Conservation (phyloP, 2,329 filamentous ascomycete genomes). For the Talaromyces sp. region DNA sequence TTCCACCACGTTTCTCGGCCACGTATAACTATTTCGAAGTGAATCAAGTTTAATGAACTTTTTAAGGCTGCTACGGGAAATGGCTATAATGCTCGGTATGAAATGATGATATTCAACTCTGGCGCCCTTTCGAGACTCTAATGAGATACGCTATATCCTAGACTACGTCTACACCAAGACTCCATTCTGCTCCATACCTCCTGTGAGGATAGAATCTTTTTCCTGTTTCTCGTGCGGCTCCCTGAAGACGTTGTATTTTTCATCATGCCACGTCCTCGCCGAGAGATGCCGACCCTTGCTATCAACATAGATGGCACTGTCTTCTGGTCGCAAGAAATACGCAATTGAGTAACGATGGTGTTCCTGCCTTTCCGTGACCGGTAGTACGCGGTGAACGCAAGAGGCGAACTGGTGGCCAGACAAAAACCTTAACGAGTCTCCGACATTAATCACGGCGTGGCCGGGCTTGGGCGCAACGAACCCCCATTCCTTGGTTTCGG, state of each 20-base stretch:
- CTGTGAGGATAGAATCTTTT: slow-evolving; percentile 2
- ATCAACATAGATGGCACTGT: slow-evolving; percentile 15
- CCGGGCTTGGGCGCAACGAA: slow-evolving; percentile 22
- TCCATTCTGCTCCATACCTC: slow-evolving; percentile 6
- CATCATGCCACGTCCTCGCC: not conserved
- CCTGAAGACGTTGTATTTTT: slow-evolving; percentile 5
- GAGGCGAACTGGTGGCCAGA: slow-evolving; percentile 16
- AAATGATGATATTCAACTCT: too few species aligned
- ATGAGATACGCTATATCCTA: not conserved
- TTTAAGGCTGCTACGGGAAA: too few species aligned
- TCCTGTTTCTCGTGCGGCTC: slow-evolving; percentile 4
- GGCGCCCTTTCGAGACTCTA: too few species aligned
- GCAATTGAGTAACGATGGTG: slow-evolving; percentile 18
- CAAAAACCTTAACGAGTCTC: slow-evolving; percentile 23
- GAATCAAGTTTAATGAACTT: too few species aligned
- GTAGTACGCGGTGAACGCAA: slow-evolving; percentile 21
- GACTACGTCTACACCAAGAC: not conserved
- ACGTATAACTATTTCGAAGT: too few species aligned
- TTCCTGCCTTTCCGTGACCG: slow-evolving; percentile 9
- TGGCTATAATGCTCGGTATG: too few species aligned
- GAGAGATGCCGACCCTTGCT: slow-evolving; percentile 1
- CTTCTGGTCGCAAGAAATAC: slow-evolving; percentile 19
- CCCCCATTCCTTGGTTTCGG: slow-evolving; percentile 15
- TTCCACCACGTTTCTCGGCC: too few species aligned
- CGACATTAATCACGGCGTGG: slow-evolving; percentile 31